A percentile compares a stretch with the other conserved stretches of the same genome.
Conservation (phyloP, 2,329 filamentous ascomycete genomes). For the Chalaropsis ovoidea region DNA sequence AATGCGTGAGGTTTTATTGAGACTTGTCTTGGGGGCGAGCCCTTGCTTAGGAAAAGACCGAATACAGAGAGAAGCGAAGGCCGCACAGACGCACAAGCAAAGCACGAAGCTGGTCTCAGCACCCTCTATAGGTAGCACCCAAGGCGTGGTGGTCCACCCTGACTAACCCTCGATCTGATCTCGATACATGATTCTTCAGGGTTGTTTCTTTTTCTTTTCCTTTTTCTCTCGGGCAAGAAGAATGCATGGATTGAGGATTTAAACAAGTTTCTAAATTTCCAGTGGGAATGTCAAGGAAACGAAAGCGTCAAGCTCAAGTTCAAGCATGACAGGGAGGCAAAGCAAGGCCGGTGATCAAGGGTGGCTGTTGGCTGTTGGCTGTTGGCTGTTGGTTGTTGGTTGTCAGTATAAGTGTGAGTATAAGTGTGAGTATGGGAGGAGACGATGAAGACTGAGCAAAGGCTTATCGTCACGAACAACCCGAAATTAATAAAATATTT, state of each 20-base stretch:
- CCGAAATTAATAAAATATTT: not conserved
- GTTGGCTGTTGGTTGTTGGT: too few relatives aligned
- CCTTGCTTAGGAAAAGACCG: constrained; percentile 3
- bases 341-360: not conserved
- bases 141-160: too few relatives aligned
- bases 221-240: not conserved
- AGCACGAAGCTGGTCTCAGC: not conserved
- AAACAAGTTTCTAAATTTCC: constrained; percentile 12
- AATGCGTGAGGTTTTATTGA: constrained; percentile 1
- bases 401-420: too few relatives aligned
- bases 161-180: not conserved
- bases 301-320: too few relatives aligned
- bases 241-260: constrained; percentile 13
- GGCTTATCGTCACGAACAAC: too few relatives aligned
- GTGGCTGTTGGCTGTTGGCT: too few relatives aligned
- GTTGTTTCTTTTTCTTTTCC: not conserved
- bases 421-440: too few relatives aligned
- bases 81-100: constrained; percentile 10
- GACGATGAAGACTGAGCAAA: not conserved
- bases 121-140: not conserved
- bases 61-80: constrained; percentile 1
- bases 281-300: constrained; percentile 8
- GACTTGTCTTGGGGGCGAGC: constrained; percentile 2
- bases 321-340: not conserved
- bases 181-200: not conserved